Evolutionary conservation across 164 flowering plant genomes (phyloP).

Genomic region (Warburgia ugandensis): DNA sequence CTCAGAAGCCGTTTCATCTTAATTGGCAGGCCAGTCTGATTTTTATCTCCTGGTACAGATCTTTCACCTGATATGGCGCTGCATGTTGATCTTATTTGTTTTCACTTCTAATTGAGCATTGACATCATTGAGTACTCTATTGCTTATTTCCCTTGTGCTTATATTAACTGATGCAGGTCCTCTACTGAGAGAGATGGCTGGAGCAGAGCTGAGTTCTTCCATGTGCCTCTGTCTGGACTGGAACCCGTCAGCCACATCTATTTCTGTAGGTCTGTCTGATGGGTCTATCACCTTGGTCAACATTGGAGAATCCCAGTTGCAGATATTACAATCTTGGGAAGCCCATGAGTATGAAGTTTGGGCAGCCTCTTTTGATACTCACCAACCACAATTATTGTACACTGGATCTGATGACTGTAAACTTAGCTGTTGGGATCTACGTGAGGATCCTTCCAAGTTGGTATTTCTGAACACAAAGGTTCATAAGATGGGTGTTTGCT

Average conservation of each 20-base stretch:
- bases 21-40: too few species aligned
- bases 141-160: background rate
- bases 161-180: constrained; percentile 27
- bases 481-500: constrained; percentile 86
- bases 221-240: constrained; percentile 95
- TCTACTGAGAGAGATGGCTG: constrained; percentile 35
- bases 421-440: constrained; percentile 82
- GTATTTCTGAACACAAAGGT: constrained; percentile 60
- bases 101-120: too few species aligned
- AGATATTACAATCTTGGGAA: constrained; percentile 52
- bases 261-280: constrained; percentile 72
- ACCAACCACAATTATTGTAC: constrained; percentile 70
- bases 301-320: constrained; percentile 40
- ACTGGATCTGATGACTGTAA: constrained; percentile 92
- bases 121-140: too few species aligned
- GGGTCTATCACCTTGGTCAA: constrained; percentile 63
- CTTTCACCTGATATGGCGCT: too few species aligned
- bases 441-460: constrained; percentile 39
- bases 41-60: too few species aligned
- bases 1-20: too few species aligned
- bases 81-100: too few species aligned
- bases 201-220: constrained; percentile 50
- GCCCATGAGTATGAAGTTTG: constrained; percentile 91
- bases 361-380: constrained; percentile 71
- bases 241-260: constrained; percentile 60